phyloP scores from a whole-genome alignment of 2,329 filamentous ascomycete species.

The Pseudocercospora macadamiae region DNA sequence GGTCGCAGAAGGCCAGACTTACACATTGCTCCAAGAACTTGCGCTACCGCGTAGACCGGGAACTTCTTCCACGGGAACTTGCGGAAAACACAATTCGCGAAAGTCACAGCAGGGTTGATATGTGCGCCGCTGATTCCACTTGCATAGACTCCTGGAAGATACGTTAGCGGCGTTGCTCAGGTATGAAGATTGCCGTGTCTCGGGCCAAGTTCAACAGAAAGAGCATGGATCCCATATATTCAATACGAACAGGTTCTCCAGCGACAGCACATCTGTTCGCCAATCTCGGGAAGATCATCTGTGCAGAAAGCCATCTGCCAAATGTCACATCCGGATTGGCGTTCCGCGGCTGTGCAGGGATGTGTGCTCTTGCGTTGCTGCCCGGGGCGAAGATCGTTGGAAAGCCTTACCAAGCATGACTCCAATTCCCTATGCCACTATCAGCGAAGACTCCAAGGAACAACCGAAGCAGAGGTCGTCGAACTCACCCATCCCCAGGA shows the following conservation, averaged over 20 bases:
- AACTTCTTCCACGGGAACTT: conserved; percentile 61
- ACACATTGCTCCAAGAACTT: conserved; percentile 63
- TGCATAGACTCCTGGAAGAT: conserved; percentile 32
- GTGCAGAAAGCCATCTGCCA: neutral
- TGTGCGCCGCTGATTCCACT: conserved; percentile 40
- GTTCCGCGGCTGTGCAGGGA: neutral
- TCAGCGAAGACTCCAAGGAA: conserved; percentile 7
- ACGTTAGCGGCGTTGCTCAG: neutral
- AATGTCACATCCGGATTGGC: conserved; percentile 1
- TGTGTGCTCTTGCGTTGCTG: conserved; percentile 7
- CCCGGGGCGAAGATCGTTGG: neutral
- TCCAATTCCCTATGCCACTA: conserved; percentile 53
- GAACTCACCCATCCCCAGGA: conserved; percentile 34
- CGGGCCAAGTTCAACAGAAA: neutral
- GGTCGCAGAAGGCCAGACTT: conserved; percentile 49
- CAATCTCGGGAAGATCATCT: neutral
- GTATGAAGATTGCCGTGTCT: neutral
- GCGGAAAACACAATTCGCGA: conserved; percentile 70
- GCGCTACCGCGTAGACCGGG: conserved; percentile 65
- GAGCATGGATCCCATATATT: conserved; percentile 3
- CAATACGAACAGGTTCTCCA: neutral
- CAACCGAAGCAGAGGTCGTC: neutral
- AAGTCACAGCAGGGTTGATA: conserved; percentile 62
- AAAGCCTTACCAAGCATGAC: conserved; percentile 63
- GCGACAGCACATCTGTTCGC: neutral